Evolutionary conservation across 2,329 filamentous ascomycete species (phyloP), one percentile per base, ranked within the genome.

Genomic region (Monosporascus sp.): DNA sequence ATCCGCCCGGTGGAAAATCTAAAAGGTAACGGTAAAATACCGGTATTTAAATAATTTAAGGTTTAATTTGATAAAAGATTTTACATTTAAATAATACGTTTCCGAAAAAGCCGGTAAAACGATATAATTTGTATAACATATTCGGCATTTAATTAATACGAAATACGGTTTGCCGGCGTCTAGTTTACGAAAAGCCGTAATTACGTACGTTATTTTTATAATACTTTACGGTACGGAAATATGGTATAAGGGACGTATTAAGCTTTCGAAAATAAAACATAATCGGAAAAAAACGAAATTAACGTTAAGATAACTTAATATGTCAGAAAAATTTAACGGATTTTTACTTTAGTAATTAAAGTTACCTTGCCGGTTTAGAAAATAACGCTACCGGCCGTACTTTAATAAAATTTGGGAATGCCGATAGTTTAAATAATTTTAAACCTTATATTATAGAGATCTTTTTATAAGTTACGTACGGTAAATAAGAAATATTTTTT

Each of bases 401-500:
- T 27, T 19, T 31, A 11, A 2, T 3, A 1, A 31, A 7, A 31
- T 31, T 31, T 3, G 27, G 9, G 9, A 31, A 11, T 11, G 2
- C 27, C 27, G 27, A 31, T 2, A 31, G 3, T 9, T 3, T 5
- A 31, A 31, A 3, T 31, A 11, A 2, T 9, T 1, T 5, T 31
- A 5, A 5, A 31, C 1, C 1, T 31, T 11, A 7, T 5, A 31
- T 31, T 31, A 31, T 11, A 5, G 1, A 11, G 5, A 31, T 6
- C 5, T 5, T 31, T 1, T 1, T 31, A 11, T 4, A 31, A 5
- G 3, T 31, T 31, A 11, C 5, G 5, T 11, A 11, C 27, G 9
- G 27, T 11, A 31, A 1, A 11, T 4, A 11, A 11, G 1, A 7
- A 1, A 1, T 5, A 31, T 5, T 5, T 5, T 6, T 3, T 27